Base-by-base conservation (phyloP, 257 asterid genomes). In the Gynochthodes officinalis region DNA sequence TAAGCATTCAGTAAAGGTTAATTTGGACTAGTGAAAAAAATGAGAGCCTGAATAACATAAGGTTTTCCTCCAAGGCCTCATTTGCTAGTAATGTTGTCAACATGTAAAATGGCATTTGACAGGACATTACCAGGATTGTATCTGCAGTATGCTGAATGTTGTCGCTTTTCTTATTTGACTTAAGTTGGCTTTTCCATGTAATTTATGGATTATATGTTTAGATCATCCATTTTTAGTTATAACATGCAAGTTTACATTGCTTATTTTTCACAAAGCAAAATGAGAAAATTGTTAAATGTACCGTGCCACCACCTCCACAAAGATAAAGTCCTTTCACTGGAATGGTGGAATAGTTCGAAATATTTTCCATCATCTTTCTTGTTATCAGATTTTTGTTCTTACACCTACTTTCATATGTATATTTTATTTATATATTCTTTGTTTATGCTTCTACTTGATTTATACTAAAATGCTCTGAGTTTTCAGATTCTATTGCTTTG, bases 401-500 rank as follows among this genome's bases (percentile, higher is more conserved):
- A 15, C 10, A 3, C 21, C 33, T 37, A 2, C 67, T 9, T 21
- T 35, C 4, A 58, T 23, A 5, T 60, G 50, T 72, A 23, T 25
- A 16, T 33, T 69, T 43, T 19, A 25, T 15, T 54, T 52, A 21
- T 66, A 74, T 69, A 57, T 48, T 60, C 62, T 71, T 72, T 66
- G 40, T n/a, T 65, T 76, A 70, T 73, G 39, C 61, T 48, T 64
- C 16, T 52, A 48, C 57, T 27, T 16, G 39, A 19, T 44, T 25
- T 73, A 55, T 69, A 73, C 67, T 7, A 27, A 62, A 67, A 69
- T 23, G 73, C 72, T 76, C 67, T 68, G 69, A 69, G 46, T 67
- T 19, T 66, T 69, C 96, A 94, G 99, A 81, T 95, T 83, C 89
- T 95, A 73, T 84, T 95, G 86, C 97, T 95, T 74, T 95, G 98